These are phyloP conservation scores for Sicyos edulis DNA, from an alignment of 306 rosid genomes.

Conservation along the genomic window DNA sequence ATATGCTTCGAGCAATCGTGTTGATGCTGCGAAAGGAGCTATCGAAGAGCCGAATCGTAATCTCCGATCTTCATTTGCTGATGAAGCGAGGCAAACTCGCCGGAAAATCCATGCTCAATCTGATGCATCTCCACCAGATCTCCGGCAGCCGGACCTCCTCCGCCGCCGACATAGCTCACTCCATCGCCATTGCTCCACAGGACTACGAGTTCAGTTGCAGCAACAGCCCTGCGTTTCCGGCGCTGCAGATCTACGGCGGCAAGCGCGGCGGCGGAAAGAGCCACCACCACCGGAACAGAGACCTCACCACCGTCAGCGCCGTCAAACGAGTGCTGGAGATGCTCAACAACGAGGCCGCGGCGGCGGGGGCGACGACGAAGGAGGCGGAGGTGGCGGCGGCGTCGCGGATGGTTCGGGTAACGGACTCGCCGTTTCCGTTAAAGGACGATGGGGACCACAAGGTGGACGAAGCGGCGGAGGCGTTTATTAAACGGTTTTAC, in stretches of 20 bases:
- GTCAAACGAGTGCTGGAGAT: constrained; percentile 65
- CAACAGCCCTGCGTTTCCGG: constrained; percentile 58
- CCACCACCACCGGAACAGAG: constrained; percentile 29
- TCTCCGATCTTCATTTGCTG: constrained; percentile 43
- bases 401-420: background rate
- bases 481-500: constrained; percentile 55
- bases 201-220: constrained; percentile 97
- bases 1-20: constrained; percentile 42
- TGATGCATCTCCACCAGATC: constrained; percentile 39
- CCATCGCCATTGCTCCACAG: constrained; percentile 35
- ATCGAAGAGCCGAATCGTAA: constrained; percentile 49
- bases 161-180: too few species aligned
- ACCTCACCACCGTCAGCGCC: constrained; percentile 34
- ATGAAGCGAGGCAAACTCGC: constrained; percentile 74
- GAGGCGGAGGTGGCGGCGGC: too few species aligned
- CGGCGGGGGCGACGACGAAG: constrained; percentile 50
- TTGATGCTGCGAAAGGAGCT: constrained; percentile 59
- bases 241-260: constrained; percentile 24
- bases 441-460: constrained; percentile 47
- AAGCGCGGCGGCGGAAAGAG: constrained; percentile 23
- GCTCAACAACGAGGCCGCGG: constrained; percentile 31
- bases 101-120: constrained; percentile 48
- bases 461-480: constrained; percentile 55
- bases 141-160: constrained; percentile 27
- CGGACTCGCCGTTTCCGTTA: constrained; percentile 60